Percentiles rank a stretch among this genome's conserved stretches.
phyloP scores from a whole-genome alignment of 2,329 filamentous ascomycete genomes.

The Biscogniauxia sp. region DNA sequence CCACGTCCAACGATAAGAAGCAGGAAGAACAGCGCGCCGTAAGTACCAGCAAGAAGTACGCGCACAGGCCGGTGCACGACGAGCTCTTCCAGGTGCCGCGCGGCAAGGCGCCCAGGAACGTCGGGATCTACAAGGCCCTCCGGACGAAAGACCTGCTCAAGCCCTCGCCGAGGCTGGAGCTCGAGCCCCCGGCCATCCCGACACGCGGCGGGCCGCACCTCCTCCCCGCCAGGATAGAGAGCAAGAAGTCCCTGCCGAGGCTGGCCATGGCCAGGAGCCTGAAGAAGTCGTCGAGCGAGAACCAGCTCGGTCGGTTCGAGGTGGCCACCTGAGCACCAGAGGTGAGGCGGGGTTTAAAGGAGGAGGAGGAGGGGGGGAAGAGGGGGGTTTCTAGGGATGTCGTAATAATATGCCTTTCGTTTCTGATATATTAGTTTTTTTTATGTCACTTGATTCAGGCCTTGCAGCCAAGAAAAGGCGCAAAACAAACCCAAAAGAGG shows the following conservation, averaged over 20 bases:
- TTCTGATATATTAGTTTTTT: background rate
- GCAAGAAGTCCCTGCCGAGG: background rate
- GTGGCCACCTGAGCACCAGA: slow-evolving; percentile 3
- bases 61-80: slow-evolving; percentile 5
- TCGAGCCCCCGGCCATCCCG: slow-evolving; percentile 5
- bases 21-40: background rate
- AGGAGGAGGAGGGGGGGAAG: slow-evolving; percentile 1
- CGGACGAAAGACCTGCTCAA: slow-evolving; percentile 15
- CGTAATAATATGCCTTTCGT: no score
- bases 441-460: no score
- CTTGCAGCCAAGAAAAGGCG: no score
- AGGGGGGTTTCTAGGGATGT: no score
- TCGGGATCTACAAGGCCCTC: slow-evolving; percentile 12
- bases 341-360: slow-evolving; percentile 6
- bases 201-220: background rate
- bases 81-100: slow-evolving; percentile 13
- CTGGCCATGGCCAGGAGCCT: background rate
- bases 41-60: slow-evolving; percentile 1
- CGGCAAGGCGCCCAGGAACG: slow-evolving; percentile 13
- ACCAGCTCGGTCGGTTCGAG: slow-evolving; percentile 7
- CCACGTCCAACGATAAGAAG: background rate
- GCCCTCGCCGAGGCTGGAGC: slow-evolving; percentile 18
- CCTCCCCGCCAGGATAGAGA: background rate
- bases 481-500: no score
- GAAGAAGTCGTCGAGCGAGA: background rate